A percentile compares a stretch with the other conserved stretches of the same genome.
These are phyloP conservation scores for Trichoderma citrinoviride DNA, from an alignment of 2,329 filamentous ascomycete species.

Conservation along the genomic window DNA sequence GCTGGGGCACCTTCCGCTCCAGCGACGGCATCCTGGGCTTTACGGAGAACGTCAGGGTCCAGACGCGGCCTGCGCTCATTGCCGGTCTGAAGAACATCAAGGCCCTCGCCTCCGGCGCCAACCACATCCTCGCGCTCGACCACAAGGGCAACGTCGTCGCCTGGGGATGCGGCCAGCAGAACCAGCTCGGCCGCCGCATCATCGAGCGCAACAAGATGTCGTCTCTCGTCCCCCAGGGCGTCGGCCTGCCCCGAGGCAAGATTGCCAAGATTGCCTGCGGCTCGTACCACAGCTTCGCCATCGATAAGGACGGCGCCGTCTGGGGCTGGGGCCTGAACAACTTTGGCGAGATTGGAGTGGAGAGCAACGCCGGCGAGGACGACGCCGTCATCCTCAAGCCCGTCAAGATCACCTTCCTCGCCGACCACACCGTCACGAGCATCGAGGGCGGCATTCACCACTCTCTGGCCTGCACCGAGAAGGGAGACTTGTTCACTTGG, in stretches of 20 bases:
- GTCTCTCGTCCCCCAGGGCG: conserved; percentile 58
- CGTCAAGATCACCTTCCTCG: conserved; percentile 62
- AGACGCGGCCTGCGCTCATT: conserved; percentile 53
- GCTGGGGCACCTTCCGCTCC: conserved; percentile 78
- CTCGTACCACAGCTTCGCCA: conserved; percentile 78
- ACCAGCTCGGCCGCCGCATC: conserved; percentile 58
- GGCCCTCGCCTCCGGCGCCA: conserved; percentile 63
- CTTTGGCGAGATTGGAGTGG: conserved; percentile 73
- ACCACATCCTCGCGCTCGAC: conserved; percentile 69
- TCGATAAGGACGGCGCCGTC: conserved; percentile 67
- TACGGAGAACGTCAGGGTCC: conserved; percentile 50
- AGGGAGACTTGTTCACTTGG: conserved; percentile 59
- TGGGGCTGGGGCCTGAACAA: conserved; percentile 87
- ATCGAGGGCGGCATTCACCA: conserved; percentile 74
- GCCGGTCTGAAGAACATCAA: conserved; percentile 64
- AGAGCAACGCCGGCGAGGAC: conserved; percentile 50
- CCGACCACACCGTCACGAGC: conserved; percentile 60
- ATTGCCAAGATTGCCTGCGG: conserved; percentile 59
- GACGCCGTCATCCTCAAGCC: conserved; percentile 71
- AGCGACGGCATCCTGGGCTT: conserved; percentile 65
- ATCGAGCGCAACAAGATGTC: conserved; percentile 62
- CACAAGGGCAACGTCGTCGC: conserved; percentile 62
- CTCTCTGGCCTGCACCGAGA: conserved; percentile 60
- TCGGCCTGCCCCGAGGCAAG: conserved; percentile 56
- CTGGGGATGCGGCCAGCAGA: conserved; percentile 72